Base-by-base conservation (phyloP, 1,284 basidiomycete species). In the Meira nashicola region DNA sequence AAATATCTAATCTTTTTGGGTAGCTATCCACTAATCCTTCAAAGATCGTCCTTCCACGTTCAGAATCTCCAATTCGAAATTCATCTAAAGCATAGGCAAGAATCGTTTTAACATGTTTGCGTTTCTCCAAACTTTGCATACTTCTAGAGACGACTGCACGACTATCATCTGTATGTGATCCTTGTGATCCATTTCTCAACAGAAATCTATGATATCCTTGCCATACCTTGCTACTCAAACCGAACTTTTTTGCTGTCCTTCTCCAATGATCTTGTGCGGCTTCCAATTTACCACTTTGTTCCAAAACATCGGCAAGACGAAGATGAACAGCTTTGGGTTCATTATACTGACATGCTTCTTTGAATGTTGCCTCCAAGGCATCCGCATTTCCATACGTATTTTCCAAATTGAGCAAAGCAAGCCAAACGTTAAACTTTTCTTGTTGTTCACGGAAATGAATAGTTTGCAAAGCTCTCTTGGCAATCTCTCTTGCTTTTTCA, bases 341-440 rank as follows among this genome's bases (percentile, higher is more conserved):
- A 75, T 96, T 96, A 50, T 88, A 85, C 60, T 88, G 85, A 6
- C 85, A 86, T 6, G 94, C 96, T 71, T 98, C 91, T 77, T 88
- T 90, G 83, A 97, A 96, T 0, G 86, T 83, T 38, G 82, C 77
- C 50, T 93, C 90, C 1, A 84, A 85, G 68, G 91, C 86, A 39
- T 89, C 76, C n/a, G 65, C 66, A 37, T 66, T 60, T n/a, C 96
- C 95, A 76, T 94, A 97, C 5, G 87, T 83, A 74, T 95, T 93
- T 82, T 99, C 95, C 71, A 99, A 79, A 76, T 98, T 98, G 64
- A 98, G 84, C 54, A 96, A 80, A 2, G 94, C 94, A 77, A 95
- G 90, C 95, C 95, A 99, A 23, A 99, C 87, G 75, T 99, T 99
- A 71, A 97, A 81, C 78, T 89, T 92, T 80, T 99, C 96, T 66